These are phyloP conservation scores for Teratosphaeria viscida DNA, from an alignment of 2,329 filamentous ascomycete genomes.

Conservation along the genomic window DNA sequence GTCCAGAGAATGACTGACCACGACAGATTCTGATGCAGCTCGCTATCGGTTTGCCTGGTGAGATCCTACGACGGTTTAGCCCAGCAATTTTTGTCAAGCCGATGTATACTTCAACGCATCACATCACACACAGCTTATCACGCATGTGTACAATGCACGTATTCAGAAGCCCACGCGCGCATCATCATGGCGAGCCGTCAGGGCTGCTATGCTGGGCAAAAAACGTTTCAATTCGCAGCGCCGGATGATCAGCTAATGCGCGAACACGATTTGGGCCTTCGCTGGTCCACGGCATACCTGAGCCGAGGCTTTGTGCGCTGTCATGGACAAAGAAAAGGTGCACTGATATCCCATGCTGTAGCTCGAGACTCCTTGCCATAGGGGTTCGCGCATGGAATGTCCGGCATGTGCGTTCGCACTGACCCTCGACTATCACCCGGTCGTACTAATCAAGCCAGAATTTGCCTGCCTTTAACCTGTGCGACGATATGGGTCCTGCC, in stretches of 20 bases:
- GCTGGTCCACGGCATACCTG: neutral
- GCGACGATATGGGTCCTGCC: neutral
- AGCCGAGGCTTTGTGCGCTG: neutral
- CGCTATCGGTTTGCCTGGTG: neutral
- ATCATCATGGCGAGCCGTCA: neutral
- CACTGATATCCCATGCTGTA: neutral
- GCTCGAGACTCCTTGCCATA: neutral
- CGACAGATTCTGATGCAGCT: neutral
- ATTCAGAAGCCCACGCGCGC: neutral
- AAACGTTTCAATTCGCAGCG: neutral
- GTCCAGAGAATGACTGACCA: neutral
- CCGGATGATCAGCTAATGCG: neutral
- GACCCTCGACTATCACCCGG: neutral
- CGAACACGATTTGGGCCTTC: neutral
- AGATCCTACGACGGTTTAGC: neutral
- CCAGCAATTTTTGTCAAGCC: neutral
- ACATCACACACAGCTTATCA: neutral
- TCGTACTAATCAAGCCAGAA: neutral
- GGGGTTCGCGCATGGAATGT: neutral
- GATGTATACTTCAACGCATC: neutral
- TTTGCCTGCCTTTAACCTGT: neutral
- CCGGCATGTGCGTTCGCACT: neutral
- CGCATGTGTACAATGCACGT: neutral
- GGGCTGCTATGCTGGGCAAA: neutral
- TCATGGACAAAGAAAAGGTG: neutral